Conservation (phyloP, 2,329 filamentous ascomycete species). For the Arthrobotrys megalospora region DNA sequence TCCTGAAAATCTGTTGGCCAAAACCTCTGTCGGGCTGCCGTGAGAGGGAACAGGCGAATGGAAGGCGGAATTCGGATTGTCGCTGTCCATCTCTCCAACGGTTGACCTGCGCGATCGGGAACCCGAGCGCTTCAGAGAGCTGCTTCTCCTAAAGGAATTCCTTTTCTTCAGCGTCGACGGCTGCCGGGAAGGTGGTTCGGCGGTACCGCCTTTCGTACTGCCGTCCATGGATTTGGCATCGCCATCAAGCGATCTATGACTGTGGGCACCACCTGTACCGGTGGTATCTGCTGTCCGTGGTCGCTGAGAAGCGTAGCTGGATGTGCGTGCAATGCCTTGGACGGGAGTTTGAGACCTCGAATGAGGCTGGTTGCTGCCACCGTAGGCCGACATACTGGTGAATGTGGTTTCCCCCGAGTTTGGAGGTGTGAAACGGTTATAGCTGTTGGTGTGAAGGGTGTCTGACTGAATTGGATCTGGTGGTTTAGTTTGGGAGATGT, state of each 20-base stretch:
- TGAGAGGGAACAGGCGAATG: constrained; percentile 89
- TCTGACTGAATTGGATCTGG: background rate
- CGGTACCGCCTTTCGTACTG: constrained; percentile 36
- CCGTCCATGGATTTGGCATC: constrained; percentile 52
- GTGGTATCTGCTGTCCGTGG: constrained; percentile 49
- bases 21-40: constrained; percentile 87
- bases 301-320: constrained; percentile 43
- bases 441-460: background rate
- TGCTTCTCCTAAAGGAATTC: constrained; percentile 79
- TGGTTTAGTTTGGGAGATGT: constrained; percentile 16
- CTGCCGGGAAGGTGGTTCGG: constrained; percentile 44
- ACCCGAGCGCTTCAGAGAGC: constrained; percentile 82
- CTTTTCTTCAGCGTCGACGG: constrained; percentile 86
- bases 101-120: constrained; percentile 87
- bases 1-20: constrained; percentile 93
- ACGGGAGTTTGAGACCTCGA: constrained; percentile 56
- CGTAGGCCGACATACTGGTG: constrained; percentile 39
- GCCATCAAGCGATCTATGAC: constrained; percentile 59
- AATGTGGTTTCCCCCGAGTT: background rate
- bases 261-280: constrained; percentile 38
- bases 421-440: background rate
- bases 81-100: constrained; percentile 79
- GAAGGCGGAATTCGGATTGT: constrained; percentile 85
- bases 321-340: constrained; percentile 42
- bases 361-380: constrained; percentile 46